Evolutionary conservation across 192 early-diverging fungal species (phyloP).

Genomic region (Kappamyces sp.): DNA sequence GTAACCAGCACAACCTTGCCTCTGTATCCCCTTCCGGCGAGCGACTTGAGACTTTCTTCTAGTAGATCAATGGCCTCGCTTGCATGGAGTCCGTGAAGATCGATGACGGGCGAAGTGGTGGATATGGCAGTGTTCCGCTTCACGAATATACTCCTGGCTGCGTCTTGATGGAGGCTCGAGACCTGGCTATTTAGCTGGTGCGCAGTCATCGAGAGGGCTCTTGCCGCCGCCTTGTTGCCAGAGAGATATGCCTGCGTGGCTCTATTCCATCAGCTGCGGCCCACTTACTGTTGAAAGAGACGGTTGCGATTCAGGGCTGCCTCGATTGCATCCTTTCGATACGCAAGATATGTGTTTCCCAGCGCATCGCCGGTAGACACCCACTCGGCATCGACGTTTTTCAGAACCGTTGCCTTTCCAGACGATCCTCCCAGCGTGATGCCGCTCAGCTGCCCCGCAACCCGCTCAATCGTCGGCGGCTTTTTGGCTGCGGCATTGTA

Average conservation of each 20-base stretch:
- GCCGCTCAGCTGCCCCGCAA: neutral
- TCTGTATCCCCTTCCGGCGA: conserved; percentile 21
- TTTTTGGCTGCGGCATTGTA: conserved; percentile 27
- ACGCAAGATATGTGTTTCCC: conserved; percentile 29
- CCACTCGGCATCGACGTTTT: conserved; percentile 27
- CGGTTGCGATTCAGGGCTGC: conserved; percentile 38
- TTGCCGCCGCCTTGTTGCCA: conserved; percentile 46
- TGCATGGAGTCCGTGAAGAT: conserved; percentile 49
- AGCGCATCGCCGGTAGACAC: conserved; percentile 35
- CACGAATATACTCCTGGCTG: conserved; percentile 31
- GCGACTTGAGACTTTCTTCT: conserved; percentile 15
- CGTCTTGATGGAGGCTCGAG: conserved; percentile 29
- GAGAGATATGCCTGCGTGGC: conserved; percentile 40
- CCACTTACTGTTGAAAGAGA: conserved; percentile 35
- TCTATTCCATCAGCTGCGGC: conserved; percentile 18
- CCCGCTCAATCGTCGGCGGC: conserved; percentile 5
- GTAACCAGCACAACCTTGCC: conserved; percentile 37
- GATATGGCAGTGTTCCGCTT: conserved; percentile 24
- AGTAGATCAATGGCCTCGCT: conserved; percentile 37
- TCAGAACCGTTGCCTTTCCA: neutral
- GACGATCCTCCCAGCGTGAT: conserved; percentile 1
- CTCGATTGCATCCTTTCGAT: conserved; percentile 38
- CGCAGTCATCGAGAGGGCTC: conserved; percentile 35
- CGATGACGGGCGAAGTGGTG: conserved; percentile 20
- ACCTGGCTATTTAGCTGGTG: conserved; percentile 34